Evolutionary conservation across 345 rosid species (phyloP).

Genomic region (Linum tenue): DNA sequence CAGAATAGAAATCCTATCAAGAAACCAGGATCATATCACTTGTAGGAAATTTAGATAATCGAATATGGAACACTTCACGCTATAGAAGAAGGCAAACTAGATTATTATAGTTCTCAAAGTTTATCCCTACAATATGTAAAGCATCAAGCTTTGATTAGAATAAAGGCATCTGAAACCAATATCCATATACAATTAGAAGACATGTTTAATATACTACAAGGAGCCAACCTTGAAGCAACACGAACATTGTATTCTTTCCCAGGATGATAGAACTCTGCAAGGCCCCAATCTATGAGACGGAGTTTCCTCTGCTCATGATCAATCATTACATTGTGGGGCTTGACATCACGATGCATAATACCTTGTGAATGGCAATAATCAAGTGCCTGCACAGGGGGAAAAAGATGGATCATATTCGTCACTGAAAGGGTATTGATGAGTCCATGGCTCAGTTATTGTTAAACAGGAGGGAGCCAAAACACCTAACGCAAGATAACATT

Average conservation of each 20-base stretch:
- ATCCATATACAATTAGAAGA: no score
- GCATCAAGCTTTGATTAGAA: constrained; percentile 1
- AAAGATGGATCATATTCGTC: constrained; percentile 4
- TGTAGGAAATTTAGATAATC: background rate
- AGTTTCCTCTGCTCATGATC: constrained; percentile 94
- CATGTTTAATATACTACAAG: no score
- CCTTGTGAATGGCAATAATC: constrained; percentile 98
- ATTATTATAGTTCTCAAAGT: background rate
- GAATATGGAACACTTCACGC: background rate
- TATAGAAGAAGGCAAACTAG: background rate
- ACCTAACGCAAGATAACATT: background rate
- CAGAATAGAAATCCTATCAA: constrained; percentile 2
- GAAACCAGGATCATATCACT: background rate
- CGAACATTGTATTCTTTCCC: constrained; percentile 95
- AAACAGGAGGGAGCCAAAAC: background rate
- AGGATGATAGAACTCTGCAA: constrained; percentile 96
- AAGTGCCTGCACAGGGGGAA: constrained; percentile 49
- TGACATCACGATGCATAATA: constrained; percentile 98
- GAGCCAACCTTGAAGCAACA: constrained; percentile 77
- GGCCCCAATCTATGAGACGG: constrained; percentile 96
- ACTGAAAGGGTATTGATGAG: background rate
- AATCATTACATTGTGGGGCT: constrained; percentile 99
- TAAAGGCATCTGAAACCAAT: constrained; percentile 8
- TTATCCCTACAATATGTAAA: background rate
- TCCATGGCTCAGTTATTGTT: background rate